phyloP scores from a whole-genome alignment of 495 filamentous ascomycete species.

The Extremus antarcticus region DNA sequence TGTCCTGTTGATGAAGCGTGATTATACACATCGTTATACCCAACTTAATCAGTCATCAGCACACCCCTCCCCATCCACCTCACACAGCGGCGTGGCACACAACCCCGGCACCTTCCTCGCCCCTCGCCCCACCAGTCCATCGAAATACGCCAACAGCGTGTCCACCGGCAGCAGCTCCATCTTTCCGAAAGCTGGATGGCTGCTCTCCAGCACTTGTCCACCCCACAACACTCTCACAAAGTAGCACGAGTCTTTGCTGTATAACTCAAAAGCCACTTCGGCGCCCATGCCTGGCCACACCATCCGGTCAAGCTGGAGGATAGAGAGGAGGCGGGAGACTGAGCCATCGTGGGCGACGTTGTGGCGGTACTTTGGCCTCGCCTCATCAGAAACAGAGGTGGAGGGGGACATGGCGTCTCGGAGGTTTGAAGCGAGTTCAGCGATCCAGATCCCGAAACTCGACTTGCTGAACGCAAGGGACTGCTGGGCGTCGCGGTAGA shows the following conservation, averaged over 20 bases:
- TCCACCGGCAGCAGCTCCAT: conserved; percentile 54
- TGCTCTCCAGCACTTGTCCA: conserved; percentile 47
- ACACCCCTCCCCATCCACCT: conserved; percentile 9
- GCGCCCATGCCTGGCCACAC: conserved; percentile 66
- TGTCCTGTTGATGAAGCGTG: too few relatives aligned
- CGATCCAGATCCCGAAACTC: conserved; percentile 52
- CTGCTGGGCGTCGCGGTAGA: conserved; percentile 48
- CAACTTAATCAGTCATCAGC: background rate
- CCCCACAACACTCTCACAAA: conserved; percentile 47
- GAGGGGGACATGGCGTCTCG: conserved; percentile 26
- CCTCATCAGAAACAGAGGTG: conserved; percentile 17
- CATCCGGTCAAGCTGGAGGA: conserved; percentile 58
- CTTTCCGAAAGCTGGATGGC: conserved; percentile 45
- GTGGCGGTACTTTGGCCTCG: conserved; percentile 44
- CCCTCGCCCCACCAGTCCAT: conserved; percentile 46
- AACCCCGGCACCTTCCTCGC: conserved; percentile 35
- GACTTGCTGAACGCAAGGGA: conserved; percentile 45
- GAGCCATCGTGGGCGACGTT: conserved; percentile 64
- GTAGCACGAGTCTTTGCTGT: conserved; percentile 23
- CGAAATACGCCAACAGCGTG: conserved; percentile 50
- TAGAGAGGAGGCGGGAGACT: conserved; percentile 46
- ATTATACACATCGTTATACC: background rate
- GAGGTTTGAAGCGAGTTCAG: conserved; percentile 50
- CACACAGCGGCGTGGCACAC: conserved; percentile 11
- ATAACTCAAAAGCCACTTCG: conserved; percentile 60